These are phyloP conservation scores for Saturnispora hagleri DNA, from an alignment of 805 yeast species.

Conservation along the genomic window DNA sequence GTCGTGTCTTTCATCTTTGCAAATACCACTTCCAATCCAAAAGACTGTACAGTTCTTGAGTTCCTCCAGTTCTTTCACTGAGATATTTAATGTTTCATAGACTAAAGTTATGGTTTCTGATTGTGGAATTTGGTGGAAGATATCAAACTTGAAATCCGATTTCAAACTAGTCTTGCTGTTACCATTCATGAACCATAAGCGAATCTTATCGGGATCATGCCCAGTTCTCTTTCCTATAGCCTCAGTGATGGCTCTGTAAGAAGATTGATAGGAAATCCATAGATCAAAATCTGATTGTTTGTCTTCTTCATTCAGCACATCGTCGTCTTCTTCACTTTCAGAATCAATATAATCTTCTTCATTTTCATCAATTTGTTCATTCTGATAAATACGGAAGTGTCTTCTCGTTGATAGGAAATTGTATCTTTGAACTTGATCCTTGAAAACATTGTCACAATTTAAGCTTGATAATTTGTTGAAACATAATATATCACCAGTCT, in stretches of 20 bases:
- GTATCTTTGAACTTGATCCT: slow-evolving; percentile 39
- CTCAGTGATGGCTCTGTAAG: slow-evolving; percentile 51
- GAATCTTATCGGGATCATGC: slow-evolving; percentile 50
- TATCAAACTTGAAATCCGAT: slow-evolving; percentile 28
- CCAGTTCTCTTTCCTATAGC: slow-evolving; percentile 46
- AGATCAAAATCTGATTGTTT: slow-evolving; percentile 36
- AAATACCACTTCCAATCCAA: slow-evolving; percentile 67
- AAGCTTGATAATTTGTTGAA: slow-evolving; percentile 10
- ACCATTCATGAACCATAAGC: slow-evolving; percentile 53
- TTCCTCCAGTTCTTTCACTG: slow-evolving; percentile 68
- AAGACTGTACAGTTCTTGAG: slow-evolving; percentile 55
- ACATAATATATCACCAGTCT: slow-evolving; percentile 59
- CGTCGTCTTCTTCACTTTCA: slow-evolving; percentile 11
- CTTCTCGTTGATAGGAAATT: slow-evolving; percentile 49
- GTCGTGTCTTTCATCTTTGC: slow-evolving; percentile 61
- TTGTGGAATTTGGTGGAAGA: slow-evolving; percentile 32
- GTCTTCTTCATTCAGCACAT: background rate
- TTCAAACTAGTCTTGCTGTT: slow-evolving; percentile 48
- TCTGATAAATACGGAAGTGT: slow-evolving; percentile 45
- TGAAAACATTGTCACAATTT: slow-evolving; percentile 12
- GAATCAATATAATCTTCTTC: slow-evolving; percentile 41
- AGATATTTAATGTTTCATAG: slow-evolving; percentile 69
- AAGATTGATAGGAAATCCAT: slow-evolving; percentile 58
- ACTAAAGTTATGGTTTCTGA: slow-evolving; percentile 41
- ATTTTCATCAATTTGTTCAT: slow-evolving; percentile 32